Percentiles rank a stretch among this genome's conserved stretches.
Evolutionary conservation across 2,329 filamentous ascomycete genomes (phyloP).

Genomic region (Cyphellophora europaea): DNA sequence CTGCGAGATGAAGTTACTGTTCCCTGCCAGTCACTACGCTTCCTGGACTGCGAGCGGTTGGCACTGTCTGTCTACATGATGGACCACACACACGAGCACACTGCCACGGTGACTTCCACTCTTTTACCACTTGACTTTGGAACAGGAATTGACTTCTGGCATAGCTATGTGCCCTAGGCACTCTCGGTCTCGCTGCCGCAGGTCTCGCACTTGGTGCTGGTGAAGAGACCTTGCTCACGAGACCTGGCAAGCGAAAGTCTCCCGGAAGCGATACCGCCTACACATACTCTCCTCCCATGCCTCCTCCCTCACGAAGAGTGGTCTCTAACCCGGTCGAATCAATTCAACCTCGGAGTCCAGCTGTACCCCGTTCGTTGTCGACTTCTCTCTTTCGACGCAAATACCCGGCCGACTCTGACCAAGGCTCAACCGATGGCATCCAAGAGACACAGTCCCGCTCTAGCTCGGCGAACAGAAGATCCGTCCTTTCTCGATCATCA

Average conservation of each 20-base stretch:
- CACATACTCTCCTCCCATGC: background rate
- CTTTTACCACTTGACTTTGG: background rate
- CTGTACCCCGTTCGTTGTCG: background rate
- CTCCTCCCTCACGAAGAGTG: constrained; percentile 3
- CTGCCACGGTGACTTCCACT: constrained; percentile 12
- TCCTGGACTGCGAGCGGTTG: constrained; percentile 12
- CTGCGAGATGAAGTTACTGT: background rate
- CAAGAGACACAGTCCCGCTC: constrained; percentile 12
- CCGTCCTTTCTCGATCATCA: constrained; percentile 9
- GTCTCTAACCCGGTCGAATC: constrained; percentile 8
- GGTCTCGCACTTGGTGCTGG: constrained; percentile 49
- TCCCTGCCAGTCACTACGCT: background rate
- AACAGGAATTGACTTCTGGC: constrained; percentile 8
- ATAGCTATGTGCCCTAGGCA: constrained; percentile 55
- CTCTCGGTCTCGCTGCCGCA: constrained; percentile 50
- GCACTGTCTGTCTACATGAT: constrained; percentile 20
- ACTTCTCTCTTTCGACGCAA: constrained; percentile 1
- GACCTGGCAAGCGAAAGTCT: constrained; percentile 27
- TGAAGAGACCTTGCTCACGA: constrained; percentile 21
- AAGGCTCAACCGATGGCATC: background rate
- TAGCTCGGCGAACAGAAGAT: constrained; percentile 16
- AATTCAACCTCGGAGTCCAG: background rate
- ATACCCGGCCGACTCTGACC: background rate
- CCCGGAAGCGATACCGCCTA: constrained; percentile 23
- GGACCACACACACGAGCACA: constrained; percentile 15